Base-by-base conservation (phyloP, 352 stramenopile species). In the Plasmopara muralis region DNA sequence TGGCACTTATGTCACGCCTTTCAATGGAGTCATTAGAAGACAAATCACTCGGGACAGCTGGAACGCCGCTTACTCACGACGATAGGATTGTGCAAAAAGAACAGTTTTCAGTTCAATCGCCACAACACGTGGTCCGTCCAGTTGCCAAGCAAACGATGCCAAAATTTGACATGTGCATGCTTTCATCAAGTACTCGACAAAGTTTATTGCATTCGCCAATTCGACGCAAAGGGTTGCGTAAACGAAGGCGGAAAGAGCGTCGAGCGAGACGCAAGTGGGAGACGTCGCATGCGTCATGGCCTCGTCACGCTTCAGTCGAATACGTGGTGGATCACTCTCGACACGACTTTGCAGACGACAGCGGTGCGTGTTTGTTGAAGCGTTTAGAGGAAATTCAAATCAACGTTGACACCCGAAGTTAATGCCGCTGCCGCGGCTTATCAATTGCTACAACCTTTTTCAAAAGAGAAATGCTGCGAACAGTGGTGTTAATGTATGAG, bases 121-220 rank as follows among this genome's bases (percentile, higher is more conserved):
- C 50, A 50, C 13, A 14, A 20, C 59, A 51, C 28, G 63, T 54
- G 10, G 20, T 25, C 1, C 20, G 20, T 25, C 59, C 49, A 1
- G 61, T 65, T 12, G 62, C 55, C 7, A 70, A 69, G 15, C 49
- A 55, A 43, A 30, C 64, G 4, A 49, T n/a, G 5, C 53, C 72
- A 13, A 87, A 74, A 28, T 82, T 80, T 30, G 67, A 87, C 52
- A 81, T 87, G 30, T 78, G 68, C 39, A 77, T 81, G 70, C 34
- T 87, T 20, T 73, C 76, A 3, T 53, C 85, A 9, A 69, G 84
- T 46, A 62, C 57, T 10, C 60, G 74, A 9, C 74, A 87, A 53
- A 79, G 63, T 37, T 49, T 63, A 34, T 47, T 87, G 35, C 64
- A 69, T 6, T 87, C 74, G 28, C 72, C 72, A 13, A 77, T 87